Evolutionary conservation across 805 yeast species (phyloP).

Genomic region (Metschnikowia koreensis): DNA sequence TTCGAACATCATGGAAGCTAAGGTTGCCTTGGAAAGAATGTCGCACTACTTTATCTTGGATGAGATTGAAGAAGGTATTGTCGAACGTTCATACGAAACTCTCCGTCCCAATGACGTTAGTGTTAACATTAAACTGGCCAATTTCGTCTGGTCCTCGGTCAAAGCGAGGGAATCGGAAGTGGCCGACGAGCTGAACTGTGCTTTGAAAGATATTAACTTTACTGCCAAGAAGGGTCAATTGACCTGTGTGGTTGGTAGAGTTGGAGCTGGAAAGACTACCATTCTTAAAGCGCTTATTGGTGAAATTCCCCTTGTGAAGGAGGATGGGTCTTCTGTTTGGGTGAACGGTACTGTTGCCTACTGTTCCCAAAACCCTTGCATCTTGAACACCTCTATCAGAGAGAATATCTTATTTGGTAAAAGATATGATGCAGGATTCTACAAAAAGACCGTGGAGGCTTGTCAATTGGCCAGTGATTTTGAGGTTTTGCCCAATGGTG

Average conservation of each 20-base stretch:
- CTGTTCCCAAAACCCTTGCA: conserved; percentile 60
- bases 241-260: conserved; percentile 63
- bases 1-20: conserved; percentile 28
- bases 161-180: conserved; percentile 20
- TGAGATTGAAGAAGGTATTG: conserved; percentile 29
- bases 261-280: conserved; percentile 68
- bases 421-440: conserved; percentile 40
- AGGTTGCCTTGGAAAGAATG: conserved; percentile 35
- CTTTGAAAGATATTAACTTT: conserved; percentile 49
- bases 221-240: conserved; percentile 52
- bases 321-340: conserved; percentile 9
- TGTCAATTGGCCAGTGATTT: conserved; percentile 51
- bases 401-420: conserved; percentile 54
- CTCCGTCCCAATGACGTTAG: conserved; percentile 24
- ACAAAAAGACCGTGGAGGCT: conserved; percentile 44
- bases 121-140: conserved; percentile 47
- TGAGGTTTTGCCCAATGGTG: conserved; percentile 50
- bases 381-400: conserved; percentile 48
- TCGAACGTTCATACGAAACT: conserved; percentile 19
- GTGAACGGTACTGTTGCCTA: conserved; percentile 51
- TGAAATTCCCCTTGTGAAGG: conserved; percentile 31
- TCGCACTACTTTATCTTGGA: conserved; percentile 31
- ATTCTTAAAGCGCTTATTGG: conserved; percentile 55
- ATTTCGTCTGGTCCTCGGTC: conserved; percentile 49
- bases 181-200: conserved; percentile 41